A percentile compares a stretch with the other conserved stretches of the same genome.
Conservation (phyloP, 192 early-diverging fungal genomes). For the Umbelopsis sp. region DNA sequence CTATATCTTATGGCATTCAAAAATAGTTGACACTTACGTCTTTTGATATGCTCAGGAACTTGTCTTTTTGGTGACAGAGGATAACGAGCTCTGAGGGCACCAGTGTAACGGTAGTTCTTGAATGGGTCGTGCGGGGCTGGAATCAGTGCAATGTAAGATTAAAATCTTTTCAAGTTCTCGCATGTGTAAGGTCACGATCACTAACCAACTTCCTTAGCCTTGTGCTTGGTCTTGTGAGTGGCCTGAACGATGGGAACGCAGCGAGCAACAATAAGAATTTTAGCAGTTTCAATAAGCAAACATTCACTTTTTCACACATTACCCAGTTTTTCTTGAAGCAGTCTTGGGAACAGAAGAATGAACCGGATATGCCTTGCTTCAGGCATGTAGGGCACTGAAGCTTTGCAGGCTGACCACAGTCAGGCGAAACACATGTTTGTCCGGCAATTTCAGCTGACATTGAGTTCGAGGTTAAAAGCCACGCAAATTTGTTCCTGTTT, state of each 20-base stretch:
- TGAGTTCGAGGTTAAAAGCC: neutral
- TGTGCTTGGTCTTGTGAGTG: constrained; percentile 10
- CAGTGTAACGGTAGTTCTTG: constrained; percentile 63
- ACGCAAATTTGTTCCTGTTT: constrained; percentile 12
- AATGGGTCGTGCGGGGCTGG: constrained; percentile 58
- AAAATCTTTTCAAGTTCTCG: neutral
- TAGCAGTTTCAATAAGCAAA: neutral
- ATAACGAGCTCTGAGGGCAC: constrained; percentile 70
- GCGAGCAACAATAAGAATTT: neutral
- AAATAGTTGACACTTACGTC: constrained; percentile 31
- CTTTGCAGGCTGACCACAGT: constrained; percentile 67
- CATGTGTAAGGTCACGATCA: neutral
- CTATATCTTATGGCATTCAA: neutral
- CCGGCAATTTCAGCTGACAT: constrained; percentile 15
- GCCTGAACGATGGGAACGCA: neutral
- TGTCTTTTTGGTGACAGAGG: constrained; percentile 70
- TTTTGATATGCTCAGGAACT: constrained; percentile 67
- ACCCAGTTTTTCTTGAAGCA: constrained; percentile 79
- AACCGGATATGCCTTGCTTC: constrained; percentile 64
- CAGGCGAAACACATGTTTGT: constrained; percentile 46
- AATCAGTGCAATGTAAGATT: neutral
- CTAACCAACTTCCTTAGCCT: constrained; percentile 7
- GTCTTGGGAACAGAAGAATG: constrained; percentile 80
- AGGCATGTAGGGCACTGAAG: constrained; percentile 85
- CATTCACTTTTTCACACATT: constrained; percentile 14